Evolutionary conservation across 164 flowering plant species (phyloP).

Genomic region (Saururus chinensis): DNA sequence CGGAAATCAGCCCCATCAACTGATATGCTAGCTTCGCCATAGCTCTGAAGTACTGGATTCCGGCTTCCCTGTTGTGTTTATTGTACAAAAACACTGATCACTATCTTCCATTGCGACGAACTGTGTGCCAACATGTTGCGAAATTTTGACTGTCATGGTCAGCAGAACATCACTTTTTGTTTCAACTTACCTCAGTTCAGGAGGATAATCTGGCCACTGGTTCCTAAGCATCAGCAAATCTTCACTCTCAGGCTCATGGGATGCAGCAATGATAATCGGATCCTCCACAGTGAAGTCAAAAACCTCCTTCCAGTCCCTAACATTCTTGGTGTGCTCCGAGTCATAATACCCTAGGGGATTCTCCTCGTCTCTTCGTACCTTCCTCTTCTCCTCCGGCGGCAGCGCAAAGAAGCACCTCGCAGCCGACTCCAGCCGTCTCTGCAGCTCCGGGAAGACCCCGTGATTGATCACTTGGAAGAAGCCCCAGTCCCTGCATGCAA

Average conservation of each 20-base stretch:
- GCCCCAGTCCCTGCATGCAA: constrained; percentile 54
- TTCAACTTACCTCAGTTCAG: constrained; percentile 11
- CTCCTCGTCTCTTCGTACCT: constrained; percentile 34
- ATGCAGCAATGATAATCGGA: constrained; percentile 30
- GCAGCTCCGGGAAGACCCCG: constrained; percentile 38
- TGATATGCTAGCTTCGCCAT: constrained; percentile 18
- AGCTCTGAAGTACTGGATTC: constrained; percentile 13
- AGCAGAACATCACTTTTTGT: not conserved
- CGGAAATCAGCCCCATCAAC: constrained; percentile 19
- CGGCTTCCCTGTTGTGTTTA: constrained; percentile 7
- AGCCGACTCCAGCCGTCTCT: constrained; percentile 12
- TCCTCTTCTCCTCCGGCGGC: constrained; percentile 41
- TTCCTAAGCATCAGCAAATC: constrained; percentile 20
- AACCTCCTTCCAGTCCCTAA: constrained; percentile 79
- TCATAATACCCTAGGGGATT: constrained; percentile 49
- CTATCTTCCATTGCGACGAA: too few species aligned
- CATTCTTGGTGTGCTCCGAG: constrained; percentile 60
- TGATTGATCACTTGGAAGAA: constrained; percentile 74
- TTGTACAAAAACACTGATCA: not conserved
- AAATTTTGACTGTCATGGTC: too few species aligned
- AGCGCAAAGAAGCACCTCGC: constrained; percentile 34
- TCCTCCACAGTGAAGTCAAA: constrained; percentile 34
- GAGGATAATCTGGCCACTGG: constrained; percentile 32
- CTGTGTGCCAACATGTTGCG: too few species aligned
- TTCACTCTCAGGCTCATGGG: constrained; percentile 17